Evolutionary conservation across 2,329 filamentous ascomycete genomes (phyloP), one percentile per base, ranked within the genome.

Genomic region (Pezicula rhizophila): DNA sequence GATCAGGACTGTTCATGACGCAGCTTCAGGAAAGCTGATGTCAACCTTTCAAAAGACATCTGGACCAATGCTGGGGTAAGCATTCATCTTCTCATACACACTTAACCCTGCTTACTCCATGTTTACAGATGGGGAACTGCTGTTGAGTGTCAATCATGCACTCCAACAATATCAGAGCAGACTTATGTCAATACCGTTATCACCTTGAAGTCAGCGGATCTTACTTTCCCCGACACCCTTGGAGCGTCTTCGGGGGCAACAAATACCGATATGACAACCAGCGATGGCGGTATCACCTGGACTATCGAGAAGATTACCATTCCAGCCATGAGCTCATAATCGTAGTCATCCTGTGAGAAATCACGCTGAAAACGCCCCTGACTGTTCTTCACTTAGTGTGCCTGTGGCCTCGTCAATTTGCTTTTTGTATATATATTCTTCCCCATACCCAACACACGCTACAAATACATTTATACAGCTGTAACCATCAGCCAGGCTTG

Each of bases 1-100:
- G 56, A 58, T 49, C n/a, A 59, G 59, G 35, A 48, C 46, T 10
- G 46, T 51, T 31, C 25, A 28, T 8, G 53, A 57, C 40, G 55
- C 55, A 3, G 44, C 54, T 4, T 59, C 57, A 4, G 57, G 57
- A 12, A 40, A 42, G 5, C 35, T 57, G 8, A 47, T 60, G 12
- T 52, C 56, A 20, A 55, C 42, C 18, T 60, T 55, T 47, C 39
- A 52, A 23, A 54, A 60, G 45, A 57, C 40, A 7, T 60, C 57
- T 5, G 53, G 53, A n/a, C 51, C 55, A n/a, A 57, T 60, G 52
- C 44, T 40, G 8, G 47, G 28, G 28, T 31, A 31, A 31, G 28
- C 4, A 31, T 5, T 23, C 6, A 18, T 18, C 3, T 18, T 18
- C 18, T 18, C 18, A 3, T 18, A 18, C 3, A 18, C 18, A 18